A percentile compares a stretch with the other conserved stretches of the same genome.
phyloP scores from a whole-genome alignment of 2,329 filamentous ascomycete species.

The Pseudogymnoascus destructans region DNA sequence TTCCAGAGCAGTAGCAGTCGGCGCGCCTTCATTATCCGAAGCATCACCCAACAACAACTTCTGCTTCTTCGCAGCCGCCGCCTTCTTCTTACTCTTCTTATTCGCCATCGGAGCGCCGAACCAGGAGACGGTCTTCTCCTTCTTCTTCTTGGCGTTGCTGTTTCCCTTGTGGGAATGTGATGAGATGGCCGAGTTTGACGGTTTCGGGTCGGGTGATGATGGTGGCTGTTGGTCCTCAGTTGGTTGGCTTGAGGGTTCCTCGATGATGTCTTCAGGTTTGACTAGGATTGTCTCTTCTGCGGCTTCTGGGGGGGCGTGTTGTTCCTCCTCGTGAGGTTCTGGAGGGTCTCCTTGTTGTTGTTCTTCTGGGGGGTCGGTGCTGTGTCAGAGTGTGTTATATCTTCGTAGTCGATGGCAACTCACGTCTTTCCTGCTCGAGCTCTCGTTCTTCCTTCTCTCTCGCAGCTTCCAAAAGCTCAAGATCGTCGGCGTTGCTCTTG shows the following conservation, averaged over 20 bases:
- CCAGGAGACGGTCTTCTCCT: neutral
- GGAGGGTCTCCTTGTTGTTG: constrained; percentile 8
- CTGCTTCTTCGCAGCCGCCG: constrained; percentile 13
- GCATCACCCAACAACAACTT: constrained; percentile 10
- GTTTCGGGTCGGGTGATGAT: neutral
- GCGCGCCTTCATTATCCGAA: neutral
- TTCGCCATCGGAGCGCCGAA: neutral
- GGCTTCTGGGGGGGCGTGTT: neutral
- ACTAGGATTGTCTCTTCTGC: neutral
- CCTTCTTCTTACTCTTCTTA: constrained; percentile 15
- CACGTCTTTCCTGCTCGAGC: neutral
- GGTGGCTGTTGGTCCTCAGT: neutral
- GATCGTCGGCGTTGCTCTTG: constrained; percentile 12
- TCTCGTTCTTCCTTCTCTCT: neutral
- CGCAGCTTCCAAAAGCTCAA: neutral
- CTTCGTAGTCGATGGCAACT: neutral
- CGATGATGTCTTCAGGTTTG: neutral
- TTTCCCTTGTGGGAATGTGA: constrained; percentile 6
- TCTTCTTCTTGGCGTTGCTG: neutral
- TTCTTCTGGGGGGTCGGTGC: neutral
- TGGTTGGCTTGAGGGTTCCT: neutral
- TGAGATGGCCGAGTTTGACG: neutral
- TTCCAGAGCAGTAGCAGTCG: neutral
- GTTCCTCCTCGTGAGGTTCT: neutral
- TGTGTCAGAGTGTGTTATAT: neutral